A percentile compares a stretch with the other conserved stretches of the same genome.
Conservation (phyloP, 2,329 filamentous ascomycete genomes). For the Aureobasidium sp. region DNA sequence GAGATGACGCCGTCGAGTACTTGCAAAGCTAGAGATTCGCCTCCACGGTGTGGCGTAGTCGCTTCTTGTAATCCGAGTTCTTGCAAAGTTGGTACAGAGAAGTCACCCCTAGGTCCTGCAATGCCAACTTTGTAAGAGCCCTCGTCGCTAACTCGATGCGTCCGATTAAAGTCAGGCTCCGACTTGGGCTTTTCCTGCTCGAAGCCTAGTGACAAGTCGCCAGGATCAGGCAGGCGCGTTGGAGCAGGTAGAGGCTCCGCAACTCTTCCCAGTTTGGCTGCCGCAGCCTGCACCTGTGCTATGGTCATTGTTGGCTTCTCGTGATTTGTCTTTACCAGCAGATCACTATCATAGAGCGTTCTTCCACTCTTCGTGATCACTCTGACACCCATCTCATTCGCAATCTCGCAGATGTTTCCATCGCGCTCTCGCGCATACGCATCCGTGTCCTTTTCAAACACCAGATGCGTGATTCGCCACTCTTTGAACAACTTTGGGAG, state of each 20-base stretch:
- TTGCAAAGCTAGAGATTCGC: slow-evolving; percentile 56
- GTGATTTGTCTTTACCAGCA: slow-evolving; percentile 54
- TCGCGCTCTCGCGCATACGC: slow-evolving; percentile 60
- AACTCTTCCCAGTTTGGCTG: slow-evolving; percentile 53
- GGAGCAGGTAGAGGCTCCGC: slow-evolving; percentile 54
- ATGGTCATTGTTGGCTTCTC: slow-evolving; percentile 70
- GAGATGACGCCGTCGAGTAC: slow-evolving; percentile 50
- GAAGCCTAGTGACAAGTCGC: slow-evolving; percentile 49
- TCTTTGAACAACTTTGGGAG: slow-evolving; percentile 63
- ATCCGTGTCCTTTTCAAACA: slow-evolving; percentile 74
- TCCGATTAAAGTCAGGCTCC: slow-evolving; percentile 52
- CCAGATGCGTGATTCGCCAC: slow-evolving; percentile 66
- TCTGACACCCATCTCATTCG: slow-evolving; percentile 55
- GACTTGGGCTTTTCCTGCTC: slow-evolving; percentile 45
- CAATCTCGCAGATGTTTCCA: slow-evolving; percentile 47
- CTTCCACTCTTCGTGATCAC: slow-evolving; percentile 57
- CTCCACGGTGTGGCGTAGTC: slow-evolving; percentile 59
- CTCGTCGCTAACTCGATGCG: slow-evolving; percentile 45
- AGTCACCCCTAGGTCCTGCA: slow-evolving; percentile 59
- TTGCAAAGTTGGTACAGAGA: slow-evolving; percentile 59
- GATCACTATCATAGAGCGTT: slow-evolving; percentile 66
- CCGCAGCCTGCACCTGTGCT: slow-evolving; percentile 53
- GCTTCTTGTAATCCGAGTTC: slow-evolving; percentile 60
- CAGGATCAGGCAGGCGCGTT: slow-evolving; percentile 52
- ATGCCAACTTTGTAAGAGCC: slow-evolving; percentile 52